Evolutionary conservation across 257 asterid species (phyloP), one percentile per base, ranked within the genome.

Genomic region (Nicotiana paniculata): DNA sequence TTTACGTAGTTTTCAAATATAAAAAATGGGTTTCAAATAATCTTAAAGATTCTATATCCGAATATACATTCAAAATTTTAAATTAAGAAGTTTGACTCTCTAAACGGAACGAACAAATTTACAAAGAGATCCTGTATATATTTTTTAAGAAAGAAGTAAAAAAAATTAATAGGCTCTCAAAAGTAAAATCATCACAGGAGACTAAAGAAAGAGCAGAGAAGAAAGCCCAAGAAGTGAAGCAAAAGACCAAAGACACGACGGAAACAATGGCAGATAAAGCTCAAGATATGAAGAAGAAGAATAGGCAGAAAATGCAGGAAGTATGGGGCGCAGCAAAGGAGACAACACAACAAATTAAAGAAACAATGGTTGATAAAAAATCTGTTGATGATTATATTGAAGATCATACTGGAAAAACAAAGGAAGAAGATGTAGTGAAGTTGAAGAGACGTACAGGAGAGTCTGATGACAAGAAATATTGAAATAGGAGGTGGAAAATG

Each of bases 341-440:
- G 48, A 89, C 86, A 0, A 84, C 88, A 46, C 89, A 85, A 12
- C 88, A 85, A 89, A 85, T 91, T 0, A 91, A 87, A 88, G 93
- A 89, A 46, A 90, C 89, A 1, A 91, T 93, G 85, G 94, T 89
- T 12, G 83, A 68, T 0, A 87, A 70, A 7, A 90, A 89, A 0
- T 68, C 81, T 0, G 28, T 85, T 39, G 91, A 91, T 2, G 93
- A 88, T 57, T 86, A 16, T 18, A 43, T 88, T 0, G 90, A 91
- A 81, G 93, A 90, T 62, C 94, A 85, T 35, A 92, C 85, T 6
- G 84, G 46, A 48, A 89, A 84, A 79, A 86, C 88, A 58, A 87
- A 82, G 69, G 82, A 58, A 57, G 88, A 88, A 7, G 92, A 86
- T 57, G 93, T 84, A 26, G 77, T 82, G 54, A 88, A 85, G 26